Evolutionary conservation across 345 rosid species (phyloP).

Genomic region (Camelina hispida): DNA sequence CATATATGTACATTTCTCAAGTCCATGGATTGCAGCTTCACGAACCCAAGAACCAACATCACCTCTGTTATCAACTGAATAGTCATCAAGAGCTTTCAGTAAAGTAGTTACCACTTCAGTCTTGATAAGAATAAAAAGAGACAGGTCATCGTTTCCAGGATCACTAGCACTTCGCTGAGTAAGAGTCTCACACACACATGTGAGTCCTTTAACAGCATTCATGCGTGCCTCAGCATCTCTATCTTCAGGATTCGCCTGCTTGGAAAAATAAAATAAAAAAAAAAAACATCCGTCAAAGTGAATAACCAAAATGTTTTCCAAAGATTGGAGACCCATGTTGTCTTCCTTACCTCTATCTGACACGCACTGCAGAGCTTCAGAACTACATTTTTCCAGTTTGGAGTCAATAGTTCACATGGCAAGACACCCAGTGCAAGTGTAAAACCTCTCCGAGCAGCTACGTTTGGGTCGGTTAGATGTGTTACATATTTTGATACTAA

Average conservation of each 20-base stretch:
- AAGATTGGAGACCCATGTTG: constrained; percentile 8
- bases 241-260: constrained; percentile 82
- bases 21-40: constrained; percentile 92
- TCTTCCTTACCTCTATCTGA: constrained; percentile 73
- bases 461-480: constrained; percentile 73
- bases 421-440: constrained; percentile 87
- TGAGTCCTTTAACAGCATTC: constrained; percentile 88
- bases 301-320: constrained; percentile 3
- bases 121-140: constrained; percentile 68
- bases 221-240: constrained; percentile 96
- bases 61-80: constrained; percentile 92
- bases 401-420: constrained; percentile 69
- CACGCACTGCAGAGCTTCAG: constrained; percentile 70
- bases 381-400: constrained; percentile 65
- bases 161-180: constrained; percentile 48
- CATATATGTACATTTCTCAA: constrained; percentile 74
- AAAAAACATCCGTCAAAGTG: constrained; percentile 28
- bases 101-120: constrained; percentile 76
- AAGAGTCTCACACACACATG: constrained; percentile 76
- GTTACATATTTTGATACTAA: constrained; percentile 63
- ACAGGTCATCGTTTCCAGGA: constrained; percentile 48
- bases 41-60: constrained; percentile 99
- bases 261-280: neutral
- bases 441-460: constrained; percentile 88
- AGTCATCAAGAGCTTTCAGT: constrained; percentile 86